Evolutionary conservation across 148 eudicot genomes (phyloP).

Genomic region (Euryodendron excelsum): DNA sequence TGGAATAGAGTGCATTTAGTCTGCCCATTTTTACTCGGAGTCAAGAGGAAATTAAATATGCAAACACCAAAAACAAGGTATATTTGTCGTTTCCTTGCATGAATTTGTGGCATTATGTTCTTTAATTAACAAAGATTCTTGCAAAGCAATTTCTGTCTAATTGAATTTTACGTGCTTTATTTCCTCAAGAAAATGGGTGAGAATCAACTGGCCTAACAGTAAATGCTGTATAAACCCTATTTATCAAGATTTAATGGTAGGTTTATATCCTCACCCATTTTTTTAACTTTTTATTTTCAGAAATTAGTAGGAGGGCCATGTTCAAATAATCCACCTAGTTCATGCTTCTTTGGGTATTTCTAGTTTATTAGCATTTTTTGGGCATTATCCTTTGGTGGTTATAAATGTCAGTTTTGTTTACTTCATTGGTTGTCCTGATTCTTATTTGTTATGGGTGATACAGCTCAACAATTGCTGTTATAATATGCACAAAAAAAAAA

Average conservation of each 20-base stretch:
- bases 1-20: slow-evolving; percentile 15
- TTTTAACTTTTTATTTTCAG: neutral
- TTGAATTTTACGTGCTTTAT: neutral
- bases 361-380: neutral
- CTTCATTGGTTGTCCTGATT: neutral
- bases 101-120: neutral
- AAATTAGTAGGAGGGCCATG: neutral
- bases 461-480: neutral
- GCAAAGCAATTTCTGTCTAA: neutral
- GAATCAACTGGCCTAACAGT: neutral
- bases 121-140: neutral
- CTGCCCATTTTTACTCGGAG: slow-evolving; percentile 7
- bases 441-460: neutral
- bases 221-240: neutral
- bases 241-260: neutral
- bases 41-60: slow-evolving; percentile 48
- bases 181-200: slow-evolving; percentile 1
- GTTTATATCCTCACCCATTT: neutral
- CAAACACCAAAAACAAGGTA: slow-evolving; percentile 83
- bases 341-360: neutral
- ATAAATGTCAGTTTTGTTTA: neutral
- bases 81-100: neutral
- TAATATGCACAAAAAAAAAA: neutral
- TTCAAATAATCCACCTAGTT: neutral
- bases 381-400: neutral